Evolutionary conservation across 2,329 filamentous ascomycete species (phyloP), one percentile per base, ranked within the genome.

Genomic region (Ilyonectria destructans): DNA sequence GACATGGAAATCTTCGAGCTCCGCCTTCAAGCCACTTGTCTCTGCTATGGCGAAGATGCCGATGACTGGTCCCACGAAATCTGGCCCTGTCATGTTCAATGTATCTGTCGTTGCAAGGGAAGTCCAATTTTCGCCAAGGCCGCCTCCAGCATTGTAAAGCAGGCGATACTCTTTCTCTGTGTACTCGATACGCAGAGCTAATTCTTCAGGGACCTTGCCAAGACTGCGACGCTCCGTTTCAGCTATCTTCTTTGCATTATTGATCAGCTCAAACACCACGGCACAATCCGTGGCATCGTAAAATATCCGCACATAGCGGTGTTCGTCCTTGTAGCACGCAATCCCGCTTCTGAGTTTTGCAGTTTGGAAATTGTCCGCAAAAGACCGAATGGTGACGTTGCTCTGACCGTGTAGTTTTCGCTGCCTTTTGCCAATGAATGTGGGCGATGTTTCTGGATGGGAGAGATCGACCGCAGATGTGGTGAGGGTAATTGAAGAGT

Each of bases 11-110:
- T 54, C 48, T 9, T 33, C 7, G 48, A 61, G 54, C 9, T 61
- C 58, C n/a, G 54, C 26, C 35, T 54, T 21, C 23, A 45, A 15
- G 1, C 19, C 37, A 2, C 7, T 40, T 10, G 48, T 52, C 10
- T 45, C 15, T 9, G 48, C 48, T 23, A 29, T 17, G 9, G 58
- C 58, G 51, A 61, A 61, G n/a, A 55, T 46, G 6, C 49, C 49
- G 13, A 55, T 55, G 17, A 61, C 49, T n/a, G 58, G 58, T 19
- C 58, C 58, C 3, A 61, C 58, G 23, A 61, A 61, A 61, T 55
- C 58, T 21, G 26, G 17, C 12, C 26, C 37, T n/a, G 58, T 54
- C 26, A 61, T 31, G 37, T 46, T 46, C 12, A 61, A 21, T 5
- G 49, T 61, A 29, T 61, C 58, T 5, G 26, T 26, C 13, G 19